These are phyloP conservation scores for Orbilia blumenaviensis DNA, from an alignment of 2,329 filamentous ascomycete genomes.

Conservation along the genomic window DNA sequence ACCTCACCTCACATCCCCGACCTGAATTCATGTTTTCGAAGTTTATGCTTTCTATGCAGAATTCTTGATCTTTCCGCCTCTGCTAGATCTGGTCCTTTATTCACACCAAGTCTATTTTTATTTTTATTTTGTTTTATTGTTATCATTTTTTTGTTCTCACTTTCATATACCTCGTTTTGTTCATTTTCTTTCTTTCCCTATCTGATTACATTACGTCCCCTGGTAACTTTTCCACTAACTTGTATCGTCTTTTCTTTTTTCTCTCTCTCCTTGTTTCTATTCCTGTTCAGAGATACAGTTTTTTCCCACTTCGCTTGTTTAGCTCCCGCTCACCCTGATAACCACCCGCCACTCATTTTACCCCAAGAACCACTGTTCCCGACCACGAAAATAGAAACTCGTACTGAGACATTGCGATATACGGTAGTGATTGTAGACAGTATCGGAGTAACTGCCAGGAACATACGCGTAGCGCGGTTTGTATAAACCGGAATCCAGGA, in stretches of 20 bases:
- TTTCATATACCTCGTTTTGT: too few relatives aligned
- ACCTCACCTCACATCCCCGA: conserved; percentile 38
- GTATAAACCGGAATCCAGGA: conserved; percentile 40
- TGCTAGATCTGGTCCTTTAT: background rate
- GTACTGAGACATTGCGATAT: conserved; percentile 50
- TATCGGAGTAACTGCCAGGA: conserved; percentile 50
- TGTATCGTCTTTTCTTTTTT: conserved; percentile 45
- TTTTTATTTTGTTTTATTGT: background rate
- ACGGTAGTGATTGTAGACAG: conserved; percentile 52
- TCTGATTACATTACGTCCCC: conserved; percentile 26
- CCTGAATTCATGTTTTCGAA: conserved; percentile 22
- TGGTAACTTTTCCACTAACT: conserved; percentile 51
- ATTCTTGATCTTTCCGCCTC: conserved; percentile 4
- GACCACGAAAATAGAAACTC: conserved; percentile 51
- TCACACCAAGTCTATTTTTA: conserved; percentile 5
- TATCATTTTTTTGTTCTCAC: too few relatives aligned
- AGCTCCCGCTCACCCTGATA: conserved; percentile 53
- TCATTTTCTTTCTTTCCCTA: background rate
- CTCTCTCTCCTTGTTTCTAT: conserved; percentile 11
- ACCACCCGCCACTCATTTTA: conserved; percentile 35
- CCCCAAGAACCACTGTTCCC: conserved; percentile 30
- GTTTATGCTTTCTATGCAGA: conserved; percentile 36
- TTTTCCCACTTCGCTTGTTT: conserved; percentile 52
- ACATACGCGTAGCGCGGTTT: conserved; percentile 51
- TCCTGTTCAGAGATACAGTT: conserved; percentile 40